Conservation (phyloP, 768 basidiomycete species). For the Gymnopilus junonius region DNA sequence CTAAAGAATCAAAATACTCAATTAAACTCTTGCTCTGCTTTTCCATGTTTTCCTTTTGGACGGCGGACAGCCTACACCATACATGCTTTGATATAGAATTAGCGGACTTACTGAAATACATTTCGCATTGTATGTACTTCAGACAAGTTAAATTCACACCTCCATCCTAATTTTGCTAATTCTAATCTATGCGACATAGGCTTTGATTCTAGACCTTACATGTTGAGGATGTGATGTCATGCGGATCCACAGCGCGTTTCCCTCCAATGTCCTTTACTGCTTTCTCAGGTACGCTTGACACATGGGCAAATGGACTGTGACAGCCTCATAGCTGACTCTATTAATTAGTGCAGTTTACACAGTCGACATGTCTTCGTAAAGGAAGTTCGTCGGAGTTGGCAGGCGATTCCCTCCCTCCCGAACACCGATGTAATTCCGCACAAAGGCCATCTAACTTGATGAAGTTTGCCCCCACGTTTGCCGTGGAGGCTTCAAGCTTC, state of each 20-base stretch:
- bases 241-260: not conserved
- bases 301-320: not conserved
- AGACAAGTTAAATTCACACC: no score
- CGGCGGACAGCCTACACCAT: no score
- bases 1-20: no score
- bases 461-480: not conserved
- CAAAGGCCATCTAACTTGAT: not conserved
- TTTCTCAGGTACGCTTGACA: not conserved
- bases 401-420: not conserved
- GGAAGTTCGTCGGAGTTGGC: conserved; percentile 1
- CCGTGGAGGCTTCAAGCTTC: not conserved
- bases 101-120: no score
- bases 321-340: not conserved
- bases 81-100: no score
- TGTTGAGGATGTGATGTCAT: not conserved
- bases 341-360: not conserved
- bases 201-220: not conserved
- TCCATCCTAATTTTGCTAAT: not conserved
- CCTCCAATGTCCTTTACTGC: not conserved
- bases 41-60: no score
- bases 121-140: no score
- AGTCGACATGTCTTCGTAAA: not conserved
- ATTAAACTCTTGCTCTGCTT: no score
- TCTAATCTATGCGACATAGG: not conserved
- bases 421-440: not conserved